Conservation (phyloP, 495 filamentous ascomycete genomes). For the Staphylotrichum longicolle region DNA sequence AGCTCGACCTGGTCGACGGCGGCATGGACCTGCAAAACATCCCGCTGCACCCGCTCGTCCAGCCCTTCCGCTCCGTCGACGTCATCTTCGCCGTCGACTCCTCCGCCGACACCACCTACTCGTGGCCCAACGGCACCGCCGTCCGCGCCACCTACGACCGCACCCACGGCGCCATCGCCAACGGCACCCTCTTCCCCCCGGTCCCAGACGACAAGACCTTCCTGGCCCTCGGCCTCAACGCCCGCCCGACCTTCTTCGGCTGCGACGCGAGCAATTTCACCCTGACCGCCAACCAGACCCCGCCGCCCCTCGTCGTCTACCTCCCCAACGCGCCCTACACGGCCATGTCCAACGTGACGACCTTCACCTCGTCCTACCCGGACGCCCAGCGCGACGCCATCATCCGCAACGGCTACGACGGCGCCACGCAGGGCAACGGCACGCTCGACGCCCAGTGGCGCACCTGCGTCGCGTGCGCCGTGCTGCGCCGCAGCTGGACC, state of each 20-base stretch:
- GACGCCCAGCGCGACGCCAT: slow-evolving; percentile 66
- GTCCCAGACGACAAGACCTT: slow-evolving; percentile 85
- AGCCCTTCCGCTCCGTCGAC: slow-evolving; percentile 74
- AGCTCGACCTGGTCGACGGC: slow-evolving; percentile 81
- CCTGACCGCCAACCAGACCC: slow-evolving; percentile 30
- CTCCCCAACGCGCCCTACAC: slow-evolving; percentile 85
- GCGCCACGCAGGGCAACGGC: slow-evolving; percentile 77
- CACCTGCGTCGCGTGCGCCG: slow-evolving; percentile 80
- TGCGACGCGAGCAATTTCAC: slow-evolving; percentile 72
- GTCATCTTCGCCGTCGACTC: slow-evolving; percentile 90
- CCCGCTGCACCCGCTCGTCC: slow-evolving; percentile 80
- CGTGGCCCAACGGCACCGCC: slow-evolving; percentile 86
- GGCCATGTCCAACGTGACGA: slow-evolving; percentile 68
- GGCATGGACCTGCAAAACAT: slow-evolving; percentile 87
- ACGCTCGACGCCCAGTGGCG: slow-evolving; percentile 71
- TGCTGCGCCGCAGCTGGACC: slow-evolving; percentile 71
- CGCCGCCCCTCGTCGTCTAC: slow-evolving; percentile 77
- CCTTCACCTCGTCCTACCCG: slow-evolving; percentile 63
- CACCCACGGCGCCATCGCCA: slow-evolving; percentile 60
- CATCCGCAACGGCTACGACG: slow-evolving; percentile 79
- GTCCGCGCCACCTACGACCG: slow-evolving; percentile 83
- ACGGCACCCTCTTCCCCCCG: slow-evolving; percentile 79
- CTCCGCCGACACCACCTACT: slow-evolving; percentile 70
- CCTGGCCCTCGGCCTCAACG: slow-evolving; percentile 81
- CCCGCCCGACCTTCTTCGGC: slow-evolving; percentile 87